Conservation (phyloP, 2,329 filamentous ascomycete genomes). For the Diaporthe vexans region DNA sequence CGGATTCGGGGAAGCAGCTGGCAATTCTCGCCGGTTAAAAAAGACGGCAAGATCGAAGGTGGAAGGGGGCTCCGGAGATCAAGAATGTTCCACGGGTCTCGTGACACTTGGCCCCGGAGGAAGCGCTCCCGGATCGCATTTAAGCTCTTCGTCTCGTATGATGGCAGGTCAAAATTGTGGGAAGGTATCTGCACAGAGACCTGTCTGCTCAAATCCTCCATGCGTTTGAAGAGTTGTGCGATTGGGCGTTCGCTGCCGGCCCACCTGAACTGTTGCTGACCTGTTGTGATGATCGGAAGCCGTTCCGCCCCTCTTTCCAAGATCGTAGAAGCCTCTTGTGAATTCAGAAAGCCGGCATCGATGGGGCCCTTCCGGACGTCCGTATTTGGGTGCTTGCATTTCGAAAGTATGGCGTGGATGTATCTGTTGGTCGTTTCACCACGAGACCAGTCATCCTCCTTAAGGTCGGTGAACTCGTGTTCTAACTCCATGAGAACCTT, state of each 20-base stretch:
- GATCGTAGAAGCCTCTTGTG: constrained; percentile 36
- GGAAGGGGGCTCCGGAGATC: constrained; percentile 49
- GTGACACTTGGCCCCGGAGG: constrained; percentile 27
- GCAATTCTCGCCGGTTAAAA: constrained; percentile 49
- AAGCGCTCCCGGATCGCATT: constrained; percentile 46
- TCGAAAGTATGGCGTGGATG: constrained; percentile 41
- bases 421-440: constrained; percentile 41
- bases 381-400: constrained; percentile 39
- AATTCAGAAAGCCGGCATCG: constrained; percentile 38
- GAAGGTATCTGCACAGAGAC: constrained; percentile 50
- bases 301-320: constrained; percentile 35
- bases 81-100: constrained; percentile 49
- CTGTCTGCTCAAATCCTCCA: constrained; percentile 47
- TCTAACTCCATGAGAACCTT: constrained; percentile 39
- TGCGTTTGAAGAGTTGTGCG: constrained; percentile 47
- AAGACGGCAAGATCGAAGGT: constrained; percentile 46
- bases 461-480: constrained; percentile 38
- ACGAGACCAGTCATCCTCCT: constrained; percentile 40
- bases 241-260: constrained; percentile 45
- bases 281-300: constrained; percentile 46
- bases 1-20: constrained; percentile 49
- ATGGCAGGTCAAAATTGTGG: constrained; percentile 44
- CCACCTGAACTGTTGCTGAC: constrained; percentile 48
- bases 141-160: constrained; percentile 46
- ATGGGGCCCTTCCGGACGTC: constrained; percentile 38